phyloP scores from a whole-genome alignment of 305 asterid genomes.

The Fraxinus sp. region DNA sequence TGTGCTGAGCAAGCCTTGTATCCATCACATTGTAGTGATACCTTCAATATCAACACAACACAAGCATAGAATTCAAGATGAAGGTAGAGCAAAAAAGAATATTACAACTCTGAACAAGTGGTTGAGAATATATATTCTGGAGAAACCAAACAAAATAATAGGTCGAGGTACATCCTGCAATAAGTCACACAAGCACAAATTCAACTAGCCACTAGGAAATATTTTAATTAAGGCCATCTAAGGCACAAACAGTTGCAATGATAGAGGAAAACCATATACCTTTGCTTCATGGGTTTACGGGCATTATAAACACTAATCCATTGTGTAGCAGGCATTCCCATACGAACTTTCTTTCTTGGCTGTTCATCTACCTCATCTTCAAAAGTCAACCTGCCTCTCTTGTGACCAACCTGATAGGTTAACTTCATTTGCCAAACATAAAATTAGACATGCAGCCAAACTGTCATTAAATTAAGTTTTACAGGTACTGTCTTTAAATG shows the following conservation, averaged over 20 bases:
- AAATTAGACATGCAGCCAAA: slow-evolving; percentile 21
- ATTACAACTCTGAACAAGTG: background rate
- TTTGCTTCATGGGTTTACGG: slow-evolving; percentile 87
- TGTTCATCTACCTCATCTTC: slow-evolving; percentile 81
- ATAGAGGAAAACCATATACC: slow-evolving; percentile 36
- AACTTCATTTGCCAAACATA: slow-evolving; percentile 46
- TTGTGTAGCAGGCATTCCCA: slow-evolving; percentile 84
- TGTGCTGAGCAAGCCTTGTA: slow-evolving; percentile 66
- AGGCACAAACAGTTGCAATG: slow-evolving; percentile 5
- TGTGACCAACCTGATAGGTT: slow-evolving; percentile 72
- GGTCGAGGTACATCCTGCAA: background rate
- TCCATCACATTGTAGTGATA: slow-evolving; percentile 86
- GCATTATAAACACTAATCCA: slow-evolving; percentile 89
- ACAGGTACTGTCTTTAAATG: background rate
- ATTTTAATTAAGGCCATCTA: background rate
- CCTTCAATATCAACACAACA: slow-evolving; percentile 41
- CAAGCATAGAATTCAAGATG: slow-evolving; percentile 6
- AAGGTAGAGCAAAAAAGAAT: slow-evolving; percentile 2
- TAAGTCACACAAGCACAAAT: background rate
- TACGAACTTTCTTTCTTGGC: slow-evolving; percentile 77
- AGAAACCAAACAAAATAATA: background rate
- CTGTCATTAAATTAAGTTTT: background rate
- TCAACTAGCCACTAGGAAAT: background rate
- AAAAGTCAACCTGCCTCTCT: slow-evolving; percentile 61
- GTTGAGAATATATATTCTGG: background rate